Conservation (phyloP, 1,284 basidiomycete genomes). For the Leucoagaricus sp. region DNA sequence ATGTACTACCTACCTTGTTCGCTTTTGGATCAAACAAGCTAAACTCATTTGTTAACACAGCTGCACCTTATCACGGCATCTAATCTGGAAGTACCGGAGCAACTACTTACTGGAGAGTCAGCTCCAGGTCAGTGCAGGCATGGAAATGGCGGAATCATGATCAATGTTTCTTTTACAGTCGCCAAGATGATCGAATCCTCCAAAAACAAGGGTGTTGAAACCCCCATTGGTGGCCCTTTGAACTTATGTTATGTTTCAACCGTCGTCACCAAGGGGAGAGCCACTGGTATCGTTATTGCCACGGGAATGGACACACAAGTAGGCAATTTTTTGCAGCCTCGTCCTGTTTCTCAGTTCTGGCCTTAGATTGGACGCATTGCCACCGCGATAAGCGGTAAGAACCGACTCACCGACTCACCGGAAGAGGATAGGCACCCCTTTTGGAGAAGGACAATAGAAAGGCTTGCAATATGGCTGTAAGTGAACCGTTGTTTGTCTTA, state of each 20-base stretch:
- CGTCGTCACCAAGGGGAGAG: conserved; percentile 67
- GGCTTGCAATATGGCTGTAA: too few species aligned
- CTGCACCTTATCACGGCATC: conserved; percentile 31
- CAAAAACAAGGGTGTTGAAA: conserved; percentile 28
- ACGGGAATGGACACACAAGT: conserved; percentile 68
- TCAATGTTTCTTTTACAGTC: conserved; percentile 25
- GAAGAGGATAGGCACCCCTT: not conserved
- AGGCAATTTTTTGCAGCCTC: too few species aligned
- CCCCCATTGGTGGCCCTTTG: conserved; percentile 56
- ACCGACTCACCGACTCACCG: conserved; percentile 16
- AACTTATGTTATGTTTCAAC: conserved; percentile 61
- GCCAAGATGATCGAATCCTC: conserved; percentile 50
- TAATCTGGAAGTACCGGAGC: conserved; percentile 63
- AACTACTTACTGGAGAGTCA: conserved; percentile 69
- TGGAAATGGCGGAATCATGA: too few species aligned
- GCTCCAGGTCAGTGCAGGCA: conserved; percentile 42
- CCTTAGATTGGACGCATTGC: conserved; percentile 61
- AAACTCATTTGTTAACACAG: conserved; percentile 20
- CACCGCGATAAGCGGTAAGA: conserved; percentile 31
- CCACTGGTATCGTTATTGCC: conserved; percentile 54
- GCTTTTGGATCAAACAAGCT: too few species aligned
- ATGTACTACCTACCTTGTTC: too few species aligned
- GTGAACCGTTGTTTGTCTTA: too few species aligned
- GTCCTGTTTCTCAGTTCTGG: too few species aligned
- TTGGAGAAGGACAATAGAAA: too few species aligned